A percentile compares a stretch with the other conserved stretches of the same genome.
phyloP scores from a whole-genome alignment of 441 rosid species.

The Gossypium davidsonii region DNA sequence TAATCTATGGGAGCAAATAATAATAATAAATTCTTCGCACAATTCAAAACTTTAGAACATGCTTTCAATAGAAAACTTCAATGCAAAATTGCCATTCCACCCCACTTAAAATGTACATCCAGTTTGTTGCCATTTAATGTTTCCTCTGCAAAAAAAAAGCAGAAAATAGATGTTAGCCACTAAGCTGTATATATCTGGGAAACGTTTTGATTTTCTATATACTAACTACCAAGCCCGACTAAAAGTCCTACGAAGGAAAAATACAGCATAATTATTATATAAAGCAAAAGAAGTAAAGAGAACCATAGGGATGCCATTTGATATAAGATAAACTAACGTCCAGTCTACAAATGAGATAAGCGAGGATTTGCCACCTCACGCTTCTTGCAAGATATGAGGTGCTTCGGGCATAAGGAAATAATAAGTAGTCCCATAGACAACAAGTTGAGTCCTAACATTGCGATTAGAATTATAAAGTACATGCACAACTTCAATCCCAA shows the following conservation, averaged over 20 bases:
- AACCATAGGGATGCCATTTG: neutral
- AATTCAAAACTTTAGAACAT: neutral
- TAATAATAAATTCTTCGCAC: neutral
- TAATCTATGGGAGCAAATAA: neutral
- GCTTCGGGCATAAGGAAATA: neutral
- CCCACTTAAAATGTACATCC: neutral
- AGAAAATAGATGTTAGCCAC: neutral
- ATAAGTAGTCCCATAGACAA: neutral
- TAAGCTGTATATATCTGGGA: neutral
- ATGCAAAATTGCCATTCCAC: neutral
- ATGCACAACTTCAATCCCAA: neutral
- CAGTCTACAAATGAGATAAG: neutral
- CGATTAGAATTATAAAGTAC: neutral
- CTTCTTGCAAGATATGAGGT: neutral
- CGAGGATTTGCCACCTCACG: neutral
- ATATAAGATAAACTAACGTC: neutral
- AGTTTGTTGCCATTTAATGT: constrained; percentile 19
- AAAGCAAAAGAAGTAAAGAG: neutral
- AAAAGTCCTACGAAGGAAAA: neutral
- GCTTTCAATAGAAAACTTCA: constrained; percentile 3
- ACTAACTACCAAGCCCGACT: neutral
- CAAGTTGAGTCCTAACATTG: neutral
- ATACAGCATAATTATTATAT: neutral
- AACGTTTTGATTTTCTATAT: neutral
- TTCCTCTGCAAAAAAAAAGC: constrained; percentile 28